Evolutionary conservation across 2,329 filamentous ascomycete genomes (phyloP), one percentile per base, ranked within the genome.

Genomic region (Ambrosiella beaveri): DNA sequence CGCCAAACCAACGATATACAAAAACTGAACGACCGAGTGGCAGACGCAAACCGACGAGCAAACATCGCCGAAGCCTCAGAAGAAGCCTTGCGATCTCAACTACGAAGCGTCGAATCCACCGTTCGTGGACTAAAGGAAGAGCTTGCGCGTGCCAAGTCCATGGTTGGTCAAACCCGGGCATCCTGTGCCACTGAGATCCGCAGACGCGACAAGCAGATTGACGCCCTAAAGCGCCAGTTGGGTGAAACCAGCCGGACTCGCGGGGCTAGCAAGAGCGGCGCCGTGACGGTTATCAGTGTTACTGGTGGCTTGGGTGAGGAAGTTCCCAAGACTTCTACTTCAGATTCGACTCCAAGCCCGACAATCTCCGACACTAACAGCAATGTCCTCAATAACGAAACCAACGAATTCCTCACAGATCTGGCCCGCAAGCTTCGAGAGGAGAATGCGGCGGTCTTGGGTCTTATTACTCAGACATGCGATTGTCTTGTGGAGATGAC

Each of bases 101-200:
- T 91, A 61, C 81, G 82, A 62, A 81, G 79, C 41, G 84, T 88
- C 56, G 90, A 96, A 66, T 76, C 81, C 3, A 81, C 81, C 0
- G 80, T 85, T 40, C 81, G 86, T 62, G 79, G 79, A n/a, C 72
- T 96, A 59, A 89, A 89, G 65, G 90, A 95, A 38, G 89, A 97
- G 66, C 78, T 90, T 63, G 76, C 80, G 27, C 82, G 86, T 55
- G 81, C 91, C 69, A 94, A 91, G 68, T 77, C 81, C 0, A 79
- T 86, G 2, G 81, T 95, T 1, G 79, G 85, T 37, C 91, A 97
- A 69, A 85, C 93, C 1, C 82, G 91, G 61, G 81, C 85, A 6
- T 84, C 90, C 62, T 97, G 90, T 69, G 84, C 88, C 54, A 95
- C 88, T 63, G 93, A 98, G 66, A 80, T 96, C 51, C 83, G 91